Base-by-base conservation (phyloP, 768 basidiomycete genomes). In the Rhizopogon vesiculosus region DNA sequence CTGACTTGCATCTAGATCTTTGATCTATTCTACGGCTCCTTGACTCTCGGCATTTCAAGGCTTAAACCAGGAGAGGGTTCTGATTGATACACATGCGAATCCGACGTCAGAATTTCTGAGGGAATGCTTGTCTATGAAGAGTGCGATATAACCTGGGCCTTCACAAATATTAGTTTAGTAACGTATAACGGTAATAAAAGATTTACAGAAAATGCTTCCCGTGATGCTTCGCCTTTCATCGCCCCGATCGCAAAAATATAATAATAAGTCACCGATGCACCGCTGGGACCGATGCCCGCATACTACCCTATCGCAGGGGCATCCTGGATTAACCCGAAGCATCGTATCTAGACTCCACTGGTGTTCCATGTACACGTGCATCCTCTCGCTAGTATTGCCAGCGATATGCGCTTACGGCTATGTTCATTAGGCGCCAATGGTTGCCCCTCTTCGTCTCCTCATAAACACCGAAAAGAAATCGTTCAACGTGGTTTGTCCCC, bases 381-480 rank as follows among this genome's bases (percentile, higher is more conserved):
- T 22, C 19, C 35, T 35, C 48, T 35, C 25, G 38, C 35, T 39
- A 38, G 39, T 39, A 38, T 22, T 38, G 48, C 48, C 33, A 33
- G 48, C 48, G 48, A 25, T 49, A 49, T 38, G 35, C 35, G 10
- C 9, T 35, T 38, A 38, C 35, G 35, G 35, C 48, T 48, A 22
- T 38, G 19, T 49, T 38, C 7, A 35, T 38, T 25, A 49, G 48
- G 31, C 35, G 39, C 22, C 19, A 49, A 22, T 35, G 48, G 19
- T 39, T 35, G 19, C 19, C 48, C 48, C 35, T 38, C 48, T 49
- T 49, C 48, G 35, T 49, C 22, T 49, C 48, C 48, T 38, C 48
- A 38, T 25, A 49, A 49, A 49, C 48, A 49, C 48, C 48, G 48
- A 49, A 49, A 9, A 35, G 48, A 49, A 49, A 38, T 25, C 15